These are phyloP conservation scores for Immersiella caudata DNA, from an alignment of 495 filamentous ascomycete genomes.

Conservation along the genomic window DNA sequence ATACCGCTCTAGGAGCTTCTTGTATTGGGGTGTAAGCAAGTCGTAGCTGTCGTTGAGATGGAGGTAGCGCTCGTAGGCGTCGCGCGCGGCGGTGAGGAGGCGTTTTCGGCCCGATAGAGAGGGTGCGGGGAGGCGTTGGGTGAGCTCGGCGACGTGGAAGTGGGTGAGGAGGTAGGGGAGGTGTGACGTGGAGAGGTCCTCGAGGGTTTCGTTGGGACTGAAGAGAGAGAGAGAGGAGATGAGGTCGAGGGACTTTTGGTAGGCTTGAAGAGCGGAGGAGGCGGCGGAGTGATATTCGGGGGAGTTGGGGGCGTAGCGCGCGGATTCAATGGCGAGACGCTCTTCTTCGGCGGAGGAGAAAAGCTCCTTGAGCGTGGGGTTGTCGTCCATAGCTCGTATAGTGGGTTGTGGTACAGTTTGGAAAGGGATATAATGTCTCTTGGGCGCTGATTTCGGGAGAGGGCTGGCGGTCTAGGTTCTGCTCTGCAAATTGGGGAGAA, in stretches of 20 bases:
- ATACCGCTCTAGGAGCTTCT: constrained; percentile 72
- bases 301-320: constrained; percentile 54
- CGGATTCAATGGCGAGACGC: constrained; percentile 40
- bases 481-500: constrained; percentile 3
- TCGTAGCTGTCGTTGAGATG: constrained; percentile 75
- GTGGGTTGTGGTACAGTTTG: background rate
- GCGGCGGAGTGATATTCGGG: constrained; percentile 69
- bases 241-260: constrained; percentile 72
- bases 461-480: background rate
- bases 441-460: background rate
- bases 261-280: constrained; percentile 63
- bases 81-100: constrained; percentile 62
- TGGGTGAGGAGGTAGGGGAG: constrained; percentile 64
- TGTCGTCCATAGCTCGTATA: constrained; percentile 26
- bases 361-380: constrained; percentile 46
- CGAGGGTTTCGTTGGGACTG: constrained; percentile 85
- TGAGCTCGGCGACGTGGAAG: constrained; percentile 39
- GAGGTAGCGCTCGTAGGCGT: constrained; percentile 76
- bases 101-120: constrained; percentile 62
- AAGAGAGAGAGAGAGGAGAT: constrained; percentile 75
- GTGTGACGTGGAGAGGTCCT: constrained; percentile 84
- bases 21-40: constrained; percentile 67
- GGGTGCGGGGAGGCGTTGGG: constrained; percentile 52
- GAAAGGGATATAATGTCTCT: background rate
- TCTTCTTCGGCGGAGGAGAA: constrained; percentile 59